Evolutionary conservation across 768 basidiomycete genomes (phyloP).

Genomic region (Termitomyces heimii): DNA sequence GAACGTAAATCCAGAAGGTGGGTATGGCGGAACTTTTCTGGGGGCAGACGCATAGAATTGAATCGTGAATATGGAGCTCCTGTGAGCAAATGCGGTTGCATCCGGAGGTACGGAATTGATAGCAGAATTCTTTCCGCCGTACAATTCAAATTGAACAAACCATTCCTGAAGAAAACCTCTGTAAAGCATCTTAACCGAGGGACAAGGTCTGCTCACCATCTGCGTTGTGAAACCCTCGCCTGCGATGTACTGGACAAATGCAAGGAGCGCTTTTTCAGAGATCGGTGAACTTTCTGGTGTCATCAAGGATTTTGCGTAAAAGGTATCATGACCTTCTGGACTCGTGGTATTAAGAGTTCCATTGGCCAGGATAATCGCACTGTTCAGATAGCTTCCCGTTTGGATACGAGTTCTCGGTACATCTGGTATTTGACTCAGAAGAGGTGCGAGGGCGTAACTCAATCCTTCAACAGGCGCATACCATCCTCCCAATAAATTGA

Average conservation of each 20-base stretch:
- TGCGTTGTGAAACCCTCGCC: slow-evolving; percentile 23
- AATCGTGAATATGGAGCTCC: slow-evolving; percentile 37
- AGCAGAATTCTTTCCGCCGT: slow-evolving; percentile 38
- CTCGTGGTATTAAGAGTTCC: slow-evolving; percentile 13
- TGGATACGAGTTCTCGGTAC: background rate
- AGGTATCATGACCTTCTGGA: slow-evolving; percentile 21
- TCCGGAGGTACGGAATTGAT: slow-evolving; percentile 33
- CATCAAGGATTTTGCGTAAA: slow-evolving; percentile 27
- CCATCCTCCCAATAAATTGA: slow-evolving; percentile 25
- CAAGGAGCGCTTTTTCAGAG: slow-evolving; percentile 20
- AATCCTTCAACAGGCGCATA: background rate
- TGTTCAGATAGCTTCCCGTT: background rate
- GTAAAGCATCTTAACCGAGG: background rate
- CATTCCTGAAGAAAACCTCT: slow-evolving; percentile 18
- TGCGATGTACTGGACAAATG: slow-evolving; percentile 11
- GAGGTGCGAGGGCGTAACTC: background rate
- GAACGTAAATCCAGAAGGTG: slow-evolving; percentile 36
- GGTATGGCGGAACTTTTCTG: slow-evolving; percentile 33
- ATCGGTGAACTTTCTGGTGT: slow-evolving; percentile 23
- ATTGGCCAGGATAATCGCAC: background rate
- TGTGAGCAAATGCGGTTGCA: slow-evolving; percentile 39
- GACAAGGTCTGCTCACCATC: slow-evolving; percentile 11
- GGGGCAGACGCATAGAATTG: slow-evolving; percentile 44
- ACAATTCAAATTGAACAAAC: slow-evolving; percentile 36
- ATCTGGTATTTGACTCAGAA: background rate